A percentile compares a stretch with the other conserved stretches of the same genome.
Conservation (phyloP, 2,329 filamentous ascomycete genomes). For the Aspergillus sp. region DNA sequence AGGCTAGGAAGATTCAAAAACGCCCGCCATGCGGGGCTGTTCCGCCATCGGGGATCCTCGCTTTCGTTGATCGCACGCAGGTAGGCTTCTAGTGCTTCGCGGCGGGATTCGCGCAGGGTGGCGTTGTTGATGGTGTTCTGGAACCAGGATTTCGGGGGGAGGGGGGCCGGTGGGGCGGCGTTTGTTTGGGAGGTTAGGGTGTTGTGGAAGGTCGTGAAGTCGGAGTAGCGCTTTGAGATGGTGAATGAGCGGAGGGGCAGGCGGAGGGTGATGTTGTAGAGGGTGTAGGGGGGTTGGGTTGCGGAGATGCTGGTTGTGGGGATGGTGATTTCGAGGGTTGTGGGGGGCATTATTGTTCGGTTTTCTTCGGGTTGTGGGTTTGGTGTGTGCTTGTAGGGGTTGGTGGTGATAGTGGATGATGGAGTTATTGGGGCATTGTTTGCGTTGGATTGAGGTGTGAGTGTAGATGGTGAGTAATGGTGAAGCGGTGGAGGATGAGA, state of each 20-base stretch:
- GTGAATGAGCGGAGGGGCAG: conserved; percentile 62
- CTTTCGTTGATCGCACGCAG: conserved; percentile 59
- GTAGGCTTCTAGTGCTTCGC: conserved; percentile 60
- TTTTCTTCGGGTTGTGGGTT: not conserved
- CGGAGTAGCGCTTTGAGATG: conserved; percentile 65
- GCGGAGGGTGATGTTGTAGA: conserved; percentile 63
- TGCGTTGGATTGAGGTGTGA: not conserved
- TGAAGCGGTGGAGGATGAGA: not conserved
- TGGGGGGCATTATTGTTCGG: conserved; percentile 41
- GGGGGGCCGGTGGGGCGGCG: conserved; percentile 53
- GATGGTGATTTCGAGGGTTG: conserved; percentile 48
- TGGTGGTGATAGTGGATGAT: not conserved
- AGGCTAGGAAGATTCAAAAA: conserved; percentile 59
- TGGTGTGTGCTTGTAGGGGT: not conserved
- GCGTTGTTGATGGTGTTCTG: conserved; percentile 58
- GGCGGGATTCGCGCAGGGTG: conserved; percentile 59
- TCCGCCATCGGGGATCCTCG: conserved; percentile 60
- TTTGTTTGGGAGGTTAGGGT: conserved; percentile 54
- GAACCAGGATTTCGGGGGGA: conserved; percentile 65
- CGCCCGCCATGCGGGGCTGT: conserved; percentile 56
- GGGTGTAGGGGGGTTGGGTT: conserved; percentile 57
- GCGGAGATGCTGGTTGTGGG: conserved; percentile 53
- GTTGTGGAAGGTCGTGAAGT: conserved; percentile 60
- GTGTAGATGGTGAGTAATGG: conserved; percentile 1
- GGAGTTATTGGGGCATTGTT: not conserved